Percentiles rank a stretch among this genome's conserved stretches.
Evolutionary conservation across 768 basidiomycete genomes (phyloP).

Genomic region (Artomyces pyxidatus): DNA sequence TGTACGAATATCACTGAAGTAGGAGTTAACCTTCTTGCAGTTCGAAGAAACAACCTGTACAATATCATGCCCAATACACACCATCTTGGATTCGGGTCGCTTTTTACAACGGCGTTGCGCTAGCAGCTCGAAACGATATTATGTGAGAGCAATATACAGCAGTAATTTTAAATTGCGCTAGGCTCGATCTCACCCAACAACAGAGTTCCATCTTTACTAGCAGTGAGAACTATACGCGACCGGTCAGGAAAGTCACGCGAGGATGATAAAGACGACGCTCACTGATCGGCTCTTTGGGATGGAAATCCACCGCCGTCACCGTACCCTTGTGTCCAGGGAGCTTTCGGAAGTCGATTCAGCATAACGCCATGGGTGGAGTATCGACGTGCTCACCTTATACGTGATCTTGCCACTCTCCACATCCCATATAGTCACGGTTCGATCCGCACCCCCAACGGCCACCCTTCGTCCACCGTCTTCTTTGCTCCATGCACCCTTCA

Average conservation of each 20-base stretch:
- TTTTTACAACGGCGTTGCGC: too few species aligned
- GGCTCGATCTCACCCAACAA: slow-evolving; percentile 86
- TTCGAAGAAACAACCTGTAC: too few species aligned
- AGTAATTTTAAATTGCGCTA: slow-evolving; percentile 20
- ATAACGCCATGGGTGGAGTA: not conserved
- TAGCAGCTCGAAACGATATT: too few species aligned
- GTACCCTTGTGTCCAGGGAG: slow-evolving; percentile 96
- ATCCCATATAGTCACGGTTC: slow-evolving; percentile 83
- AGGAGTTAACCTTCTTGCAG: too few species aligned
- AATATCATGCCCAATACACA: too few species aligned
- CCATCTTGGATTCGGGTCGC: too few species aligned
- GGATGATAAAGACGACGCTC: slow-evolving; percentile 1
- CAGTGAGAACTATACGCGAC: slow-evolving; percentile 74
- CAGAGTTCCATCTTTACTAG: slow-evolving; percentile 90
- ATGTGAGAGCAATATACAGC: not conserved
- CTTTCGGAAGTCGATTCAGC: slow-evolving; percentile 27
- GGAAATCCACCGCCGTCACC: slow-evolving; percentile 92
- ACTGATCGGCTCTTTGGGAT: slow-evolving; percentile 94
- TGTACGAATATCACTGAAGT: too few species aligned
- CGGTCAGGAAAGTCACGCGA: not conserved
- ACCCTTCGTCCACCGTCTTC: slow-evolving; percentile 76
- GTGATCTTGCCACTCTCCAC: slow-evolving; percentile 67
- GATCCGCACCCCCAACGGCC: slow-evolving; percentile 85
- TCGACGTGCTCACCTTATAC: slow-evolving; percentile 58
- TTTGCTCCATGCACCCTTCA: slow-evolving; percentile 83